Base-by-base conservation (phyloP, 2,329 filamentous ascomycete genomes). In the Tolypocladium paradoxum region DNA sequence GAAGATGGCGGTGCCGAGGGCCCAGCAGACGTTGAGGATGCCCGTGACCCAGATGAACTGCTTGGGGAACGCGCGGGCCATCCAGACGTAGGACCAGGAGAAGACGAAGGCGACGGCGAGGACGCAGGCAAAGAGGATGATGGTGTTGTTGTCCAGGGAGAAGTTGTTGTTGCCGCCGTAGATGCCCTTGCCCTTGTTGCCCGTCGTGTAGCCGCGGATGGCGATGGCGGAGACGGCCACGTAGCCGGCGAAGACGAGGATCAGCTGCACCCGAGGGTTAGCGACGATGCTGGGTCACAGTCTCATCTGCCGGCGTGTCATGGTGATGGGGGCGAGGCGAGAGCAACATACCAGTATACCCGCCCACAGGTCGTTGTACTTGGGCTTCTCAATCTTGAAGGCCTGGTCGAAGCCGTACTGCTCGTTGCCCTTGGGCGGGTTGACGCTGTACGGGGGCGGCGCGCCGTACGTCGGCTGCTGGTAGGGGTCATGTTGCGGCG, bases 31-130 rank as follows among this genome's bases (percentile, higher is more conserved):
- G 68, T 96, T 95, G 53, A 95, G 75, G 50, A 96, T 92, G 14
- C 89, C 90, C 0, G 90, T 95, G 38, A 90, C 81, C 88, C 90
- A 96, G 65, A 96, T 95, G 61, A 96, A 90, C 64, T 89, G 82
- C 71, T 93, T 95, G 4, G 91, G 90, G 59, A 92, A 92, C 48
- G 80, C 72, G 53, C 90, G 82, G 7, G 88, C 87, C 2, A 84
- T 68, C 69, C 83, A 82, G 61, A 96, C 82, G 66, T 96, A 97
- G 24, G 72, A 76, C 64, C 83, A 87, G 36, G 88, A 91, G 43
- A 96, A 73, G 1, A 88, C 77, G 24, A 91, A 76, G 6, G 90
- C 87, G 38, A 90, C 76, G 18, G 73, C 80, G 8, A 96, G 76
- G 8, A 88, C 82, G 65, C 95, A 91, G 35, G 81, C 77, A 68